Evolutionary conservation across 495 filamentous ascomycete species (phyloP).

Genomic region (Bryoglossum gracile): DNA sequence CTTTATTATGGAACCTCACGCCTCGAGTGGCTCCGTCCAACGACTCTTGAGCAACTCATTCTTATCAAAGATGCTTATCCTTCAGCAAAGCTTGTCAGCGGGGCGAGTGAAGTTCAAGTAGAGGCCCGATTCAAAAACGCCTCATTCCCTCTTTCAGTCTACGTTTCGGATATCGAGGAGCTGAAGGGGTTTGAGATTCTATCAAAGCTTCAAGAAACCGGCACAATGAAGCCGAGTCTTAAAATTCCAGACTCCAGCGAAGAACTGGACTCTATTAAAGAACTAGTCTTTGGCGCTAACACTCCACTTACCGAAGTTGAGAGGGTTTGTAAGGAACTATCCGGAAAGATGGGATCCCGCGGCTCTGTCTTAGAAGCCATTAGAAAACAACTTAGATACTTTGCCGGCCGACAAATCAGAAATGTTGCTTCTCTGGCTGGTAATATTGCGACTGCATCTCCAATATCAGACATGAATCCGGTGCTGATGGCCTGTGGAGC

Average conservation of each 20-base stretch:
- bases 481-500: slow-evolving; percentile 32
- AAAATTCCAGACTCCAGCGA: too few species aligned
- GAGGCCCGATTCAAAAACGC: slow-evolving; percentile 32
- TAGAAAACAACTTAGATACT: slow-evolving; percentile 34
- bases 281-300: slow-evolving; percentile 30
- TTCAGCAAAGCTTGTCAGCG: slow-evolving; percentile 33
- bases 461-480: slow-evolving; percentile 36
- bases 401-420: slow-evolving; percentile 36
- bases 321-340: slow-evolving; percentile 29
- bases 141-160: slow-evolving; percentile 31
- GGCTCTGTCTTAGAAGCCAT: slow-evolving; percentile 31
- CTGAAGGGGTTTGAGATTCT: too few species aligned
- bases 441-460: slow-evolving; percentile 35
- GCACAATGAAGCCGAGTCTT: too few species aligned
- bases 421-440: slow-evolving; percentile 36
- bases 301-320: slow-evolving; percentile 31
- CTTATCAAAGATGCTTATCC: slow-evolving; percentile 34
- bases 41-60: slow-evolving; percentile 30
- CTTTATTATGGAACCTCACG: slow-evolving; percentile 33
- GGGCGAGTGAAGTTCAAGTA: slow-evolving; percentile 33
- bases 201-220: slow-evolving; percentile 22
- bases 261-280: slow-evolving; percentile 10
- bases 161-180: slow-evolving; percentile 34
- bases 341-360: slow-evolving; percentile 28
- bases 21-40: slow-evolving; percentile 34